phyloP scores from a whole-genome alignment of 2,329 filamentous ascomycete genomes.

The Zasmidium angulare region DNA sequence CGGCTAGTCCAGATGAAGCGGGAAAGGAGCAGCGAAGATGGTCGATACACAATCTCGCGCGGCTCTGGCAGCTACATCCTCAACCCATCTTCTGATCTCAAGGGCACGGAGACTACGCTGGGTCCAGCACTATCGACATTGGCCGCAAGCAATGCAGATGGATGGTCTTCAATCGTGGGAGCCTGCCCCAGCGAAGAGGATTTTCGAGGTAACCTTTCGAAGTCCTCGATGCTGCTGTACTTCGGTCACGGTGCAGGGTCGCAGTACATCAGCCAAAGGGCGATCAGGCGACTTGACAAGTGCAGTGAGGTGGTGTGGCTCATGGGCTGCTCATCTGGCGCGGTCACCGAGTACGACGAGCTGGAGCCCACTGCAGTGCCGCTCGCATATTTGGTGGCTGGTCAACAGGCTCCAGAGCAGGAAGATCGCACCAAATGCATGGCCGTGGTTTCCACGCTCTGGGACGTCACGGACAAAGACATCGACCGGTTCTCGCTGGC shows the following conservation, averaged over 20 bases:
- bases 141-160: conserved; percentile 22
- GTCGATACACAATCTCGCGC: conserved; percentile 50
- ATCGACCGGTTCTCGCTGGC: conserved; percentile 87
- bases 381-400: conserved; percentile 87
- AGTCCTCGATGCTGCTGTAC: conserved; percentile 77
- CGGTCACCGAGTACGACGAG: conserved; percentile 75
- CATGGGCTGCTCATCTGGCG: conserved; percentile 90
- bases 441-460: conserved; percentile 86
- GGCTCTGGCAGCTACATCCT: conserved; percentile 73
- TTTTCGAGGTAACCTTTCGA: conserved; percentile 66
- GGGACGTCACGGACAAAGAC: conserved; percentile 97
- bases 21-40: conserved; percentile 4
- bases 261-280: conserved; percentile 86
- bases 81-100: conserved; percentile 83
- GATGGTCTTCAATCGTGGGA: conserved; percentile 69
- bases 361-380: conserved; percentile 91
- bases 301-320: conserved; percentile 63
- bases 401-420: conserved; percentile 43
- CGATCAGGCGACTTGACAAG: conserved; percentile 67
- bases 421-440: conserved; percentile 40
- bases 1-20: conserved; percentile 62
- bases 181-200: conserved; percentile 73
- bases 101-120: conserved; percentile 75
- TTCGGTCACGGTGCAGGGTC: conserved; percentile 95
- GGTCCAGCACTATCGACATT: conserved; percentile 60